phyloP scores from a whole-genome alignment of 768 basidiomycete species.

The Tricholoma flavovirens region DNA sequence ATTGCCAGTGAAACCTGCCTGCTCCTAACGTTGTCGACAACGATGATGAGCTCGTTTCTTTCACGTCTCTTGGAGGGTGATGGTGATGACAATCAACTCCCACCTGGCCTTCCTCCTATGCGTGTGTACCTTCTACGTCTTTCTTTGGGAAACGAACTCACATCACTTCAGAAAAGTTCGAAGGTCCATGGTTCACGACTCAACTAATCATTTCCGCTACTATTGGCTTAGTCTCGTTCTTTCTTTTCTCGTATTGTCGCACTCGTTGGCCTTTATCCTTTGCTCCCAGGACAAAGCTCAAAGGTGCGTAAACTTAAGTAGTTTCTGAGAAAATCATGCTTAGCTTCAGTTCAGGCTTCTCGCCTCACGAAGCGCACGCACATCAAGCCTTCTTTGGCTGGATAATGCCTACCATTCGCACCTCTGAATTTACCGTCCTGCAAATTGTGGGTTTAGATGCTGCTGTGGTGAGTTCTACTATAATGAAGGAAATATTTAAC shows the following conservation, averaged over 20 bases:
- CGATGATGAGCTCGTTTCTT: conserved; percentile 14
- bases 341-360: conserved; percentile 57
- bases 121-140: conserved; percentile 11
- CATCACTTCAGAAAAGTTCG: conserved; percentile 55
- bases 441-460: conserved; percentile 97
- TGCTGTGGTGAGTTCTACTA: conserved; percentile 66
- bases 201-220: conserved; percentile 74
- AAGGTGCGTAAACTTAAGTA: conserved; percentile 45
- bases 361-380: conserved; percentile 87
- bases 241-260: conserved; percentile 85
- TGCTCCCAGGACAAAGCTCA: conserved; percentile 90
- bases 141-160: background rate
- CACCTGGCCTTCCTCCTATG: conserved; percentile 26
- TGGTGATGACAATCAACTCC: conserved; percentile 31
- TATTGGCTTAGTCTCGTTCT: conserved; percentile 76
- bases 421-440: conserved; percentile 87
- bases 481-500: background rate
- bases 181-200: conserved; percentile 94
- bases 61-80: conserved; percentile 24
- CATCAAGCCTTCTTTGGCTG: conserved; percentile 90
- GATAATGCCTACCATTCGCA: conserved; percentile 88
- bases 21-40: background rate
- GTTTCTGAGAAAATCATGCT: conserved; percentile 7
- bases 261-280: conserved; percentile 87
- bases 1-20: no score